Percentiles rank a stretch among this genome's conserved stretches.
Conservation (phyloP, 306 rosid genomes). For the Trifolium subterraneum region DNA sequence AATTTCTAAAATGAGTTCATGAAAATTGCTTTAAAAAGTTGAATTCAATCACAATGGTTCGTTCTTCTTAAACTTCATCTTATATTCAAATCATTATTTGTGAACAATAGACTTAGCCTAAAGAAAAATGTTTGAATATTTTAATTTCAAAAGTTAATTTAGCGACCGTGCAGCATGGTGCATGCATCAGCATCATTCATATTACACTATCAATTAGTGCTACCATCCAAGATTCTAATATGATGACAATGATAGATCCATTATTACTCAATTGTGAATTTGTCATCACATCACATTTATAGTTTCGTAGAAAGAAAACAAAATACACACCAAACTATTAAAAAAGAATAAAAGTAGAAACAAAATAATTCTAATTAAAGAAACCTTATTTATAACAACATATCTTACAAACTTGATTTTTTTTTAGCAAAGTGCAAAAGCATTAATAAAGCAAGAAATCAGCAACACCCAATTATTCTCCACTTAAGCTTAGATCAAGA, state of each 20-base stretch:
- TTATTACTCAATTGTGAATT: neutral
- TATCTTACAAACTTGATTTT: constrained; percentile 1
- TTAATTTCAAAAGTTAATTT: neutral
- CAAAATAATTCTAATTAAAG: neutral
- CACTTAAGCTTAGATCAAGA: constrained; percentile 44
- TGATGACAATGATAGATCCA: constrained; percentile 32
- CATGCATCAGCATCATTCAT: constrained; percentile 29
- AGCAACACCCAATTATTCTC: constrained; percentile 38
- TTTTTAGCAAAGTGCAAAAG: constrained; percentile 28
- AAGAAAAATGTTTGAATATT: neutral
- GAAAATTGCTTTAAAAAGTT: no score
- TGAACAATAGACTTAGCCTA: neutral
- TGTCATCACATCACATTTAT: constrained; percentile 9
- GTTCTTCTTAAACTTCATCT: no score
- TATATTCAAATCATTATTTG: neutral
- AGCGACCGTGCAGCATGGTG: constrained; percentile 17
- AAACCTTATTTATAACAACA: constrained; percentile 8
- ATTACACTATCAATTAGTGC: constrained; percentile 7
- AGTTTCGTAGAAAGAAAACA: constrained; percentile 6
- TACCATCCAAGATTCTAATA: constrained; percentile 33
- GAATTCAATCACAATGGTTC: no score
- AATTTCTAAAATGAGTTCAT: no score
- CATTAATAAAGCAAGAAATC: constrained; percentile 22
- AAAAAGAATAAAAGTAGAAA: neutral
- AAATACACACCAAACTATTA: neutral